These are phyloP conservation scores for Bipolaris gigantea DNA, from an alignment of 2,329 filamentous ascomycete species.

Conservation along the genomic window DNA sequence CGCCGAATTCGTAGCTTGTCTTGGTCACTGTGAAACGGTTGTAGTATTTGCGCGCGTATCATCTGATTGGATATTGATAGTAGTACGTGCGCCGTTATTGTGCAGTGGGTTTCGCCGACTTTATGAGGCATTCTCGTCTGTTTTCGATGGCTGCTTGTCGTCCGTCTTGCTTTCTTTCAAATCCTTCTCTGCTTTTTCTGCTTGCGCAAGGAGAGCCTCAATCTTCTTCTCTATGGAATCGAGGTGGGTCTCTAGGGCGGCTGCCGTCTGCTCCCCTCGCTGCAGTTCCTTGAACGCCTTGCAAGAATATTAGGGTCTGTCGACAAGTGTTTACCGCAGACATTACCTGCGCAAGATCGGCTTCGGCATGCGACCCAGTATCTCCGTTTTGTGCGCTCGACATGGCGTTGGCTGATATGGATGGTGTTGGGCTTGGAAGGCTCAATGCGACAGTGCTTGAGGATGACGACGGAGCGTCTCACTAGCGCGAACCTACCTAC, in stretches of 20 bases:
- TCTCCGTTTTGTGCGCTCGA: constrained; percentile 36
- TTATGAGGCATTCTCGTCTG: constrained; percentile 21
- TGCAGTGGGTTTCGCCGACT: neutral
- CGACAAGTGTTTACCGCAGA: neutral
- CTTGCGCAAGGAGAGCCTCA: constrained; percentile 54
- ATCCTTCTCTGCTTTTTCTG: constrained; percentile 47
- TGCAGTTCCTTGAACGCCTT: constrained; percentile 56
- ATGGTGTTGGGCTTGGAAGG: constrained; percentile 11
- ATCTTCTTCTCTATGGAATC: constrained; percentile 59
- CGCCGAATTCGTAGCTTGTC: neutral
- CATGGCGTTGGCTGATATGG: constrained; percentile 30
- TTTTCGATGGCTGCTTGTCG: constrained; percentile 15
- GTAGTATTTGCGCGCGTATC: neutral
- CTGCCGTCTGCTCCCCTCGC: constrained; percentile 59
- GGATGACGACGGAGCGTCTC: constrained; percentile 33
- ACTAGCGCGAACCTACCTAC: constrained; percentile 34
- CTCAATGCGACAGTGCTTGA: constrained; percentile 15
- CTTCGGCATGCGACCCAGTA: constrained; percentile 27
- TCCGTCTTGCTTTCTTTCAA: constrained; percentile 26
- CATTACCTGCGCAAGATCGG: constrained; percentile 43
- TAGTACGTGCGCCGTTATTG: neutral
- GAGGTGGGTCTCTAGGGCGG: constrained; percentile 58
- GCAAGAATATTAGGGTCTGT: constrained; percentile 15
- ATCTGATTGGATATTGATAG: neutral
- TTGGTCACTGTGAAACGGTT: neutral